A percentile compares a stretch with the other conserved stretches of the same genome.
These are phyloP conservation scores for Salix purpurea DNA, from an alignment of 345 rosid genomes.

Conservation along the genomic window DNA sequence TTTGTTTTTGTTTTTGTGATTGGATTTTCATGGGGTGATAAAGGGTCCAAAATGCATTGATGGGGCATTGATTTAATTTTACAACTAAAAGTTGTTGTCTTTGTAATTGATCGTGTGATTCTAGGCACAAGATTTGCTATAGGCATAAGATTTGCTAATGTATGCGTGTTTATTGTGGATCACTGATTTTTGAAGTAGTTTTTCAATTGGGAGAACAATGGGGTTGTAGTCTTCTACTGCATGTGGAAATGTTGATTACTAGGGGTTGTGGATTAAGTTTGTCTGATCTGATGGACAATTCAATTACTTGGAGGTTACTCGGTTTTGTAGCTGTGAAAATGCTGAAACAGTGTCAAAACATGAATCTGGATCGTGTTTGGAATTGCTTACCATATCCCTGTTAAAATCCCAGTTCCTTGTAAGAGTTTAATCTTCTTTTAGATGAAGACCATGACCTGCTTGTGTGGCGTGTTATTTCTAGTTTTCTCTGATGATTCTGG, in stretches of 20 bases:
- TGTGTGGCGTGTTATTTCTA: not conserved
- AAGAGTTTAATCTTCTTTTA: not conserved
- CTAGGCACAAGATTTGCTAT: not conserved
- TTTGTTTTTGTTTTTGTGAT: not conserved
- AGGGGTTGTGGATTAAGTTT: not conserved
- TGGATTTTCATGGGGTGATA: not conserved
- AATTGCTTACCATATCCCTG: not conserved
- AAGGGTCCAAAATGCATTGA: not conserved
- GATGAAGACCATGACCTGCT: not conserved
- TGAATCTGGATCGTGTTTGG: not conserved
- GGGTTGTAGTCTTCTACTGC: not conserved
- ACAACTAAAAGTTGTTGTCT: not conserved
- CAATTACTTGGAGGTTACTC: not conserved
- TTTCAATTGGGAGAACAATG: not conserved
- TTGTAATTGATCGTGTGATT: not conserved
- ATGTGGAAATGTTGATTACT: not conserved
- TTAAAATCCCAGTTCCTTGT: not conserved
- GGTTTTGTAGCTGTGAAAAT: not conserved
- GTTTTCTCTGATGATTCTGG: not conserved
- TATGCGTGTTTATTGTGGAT: not conserved
- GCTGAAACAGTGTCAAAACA: not conserved
- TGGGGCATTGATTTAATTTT: not conserved
- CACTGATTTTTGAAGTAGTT: not conserved
- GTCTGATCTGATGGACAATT: not conserved
- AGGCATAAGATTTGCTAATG: not conserved